Base-by-base conservation (phyloP, 2,329 filamentous ascomycete genomes). In the Orbilia oligospora region DNA sequence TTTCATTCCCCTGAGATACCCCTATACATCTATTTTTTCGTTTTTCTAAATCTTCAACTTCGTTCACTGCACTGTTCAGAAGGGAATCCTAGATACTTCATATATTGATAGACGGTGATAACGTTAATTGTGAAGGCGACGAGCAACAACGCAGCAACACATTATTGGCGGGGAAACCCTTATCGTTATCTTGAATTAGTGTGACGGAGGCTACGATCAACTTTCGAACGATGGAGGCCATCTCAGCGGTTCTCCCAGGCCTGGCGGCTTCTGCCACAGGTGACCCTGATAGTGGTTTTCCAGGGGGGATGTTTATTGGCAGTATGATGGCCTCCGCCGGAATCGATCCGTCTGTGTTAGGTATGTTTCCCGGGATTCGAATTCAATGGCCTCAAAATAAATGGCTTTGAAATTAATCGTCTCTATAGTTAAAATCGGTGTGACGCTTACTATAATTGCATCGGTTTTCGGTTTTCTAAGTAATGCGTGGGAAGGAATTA, bases 401-500 rank as follows among this genome's bases (percentile, higher is more conserved):
- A 33, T 2, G 12, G 12, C 12, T 41, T 41, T 14, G 51, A 30
- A 41, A 76, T 18, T 14, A 5, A 8, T 22, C 22, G 9, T 22
- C 5, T 9, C 1, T 12, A 44, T 20, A 71, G 76, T 79, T 9
- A 79, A 79, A 70, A 70, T 79, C 44, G 69, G 76, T 70, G 76
- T 79, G 33, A 66, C 68, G 3, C 53, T 79, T 20, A 79, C 76
- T 18, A 73, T 79, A n/a, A 6, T 70, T 55, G 76, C 76, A 16
- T 79, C 76, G 12, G 22, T 79, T 22, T 73, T 79, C 48, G 76
- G 76, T 2, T 79, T 73, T 41, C 38, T 73, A 22, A 72, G 69
- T 12, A 79, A 79, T 70, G 76, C 76, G 2, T 79, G 76, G 76
- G 76, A 79, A 53, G 76, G 76, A n/a, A 72, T 79, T 64, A 71